These are phyloP conservation scores for Ophiostoma sp. DNA, from an alignment of 2,329 filamentous ascomycete species.

Conservation along the genomic window DNA sequence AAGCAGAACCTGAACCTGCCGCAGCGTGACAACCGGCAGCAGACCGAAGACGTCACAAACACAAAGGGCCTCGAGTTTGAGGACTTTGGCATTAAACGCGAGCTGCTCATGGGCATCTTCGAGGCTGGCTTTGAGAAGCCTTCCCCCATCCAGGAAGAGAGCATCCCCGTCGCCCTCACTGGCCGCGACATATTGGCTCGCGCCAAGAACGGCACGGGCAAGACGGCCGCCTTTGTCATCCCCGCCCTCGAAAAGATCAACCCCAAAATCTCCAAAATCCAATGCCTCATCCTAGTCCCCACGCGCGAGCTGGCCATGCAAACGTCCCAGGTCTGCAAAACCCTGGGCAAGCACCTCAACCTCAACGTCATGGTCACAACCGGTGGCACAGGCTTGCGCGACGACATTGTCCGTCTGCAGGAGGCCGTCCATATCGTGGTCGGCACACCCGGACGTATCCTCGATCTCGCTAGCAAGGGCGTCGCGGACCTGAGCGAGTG, in stretches of 20 bases:
- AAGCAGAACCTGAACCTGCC: conserved; percentile 72
- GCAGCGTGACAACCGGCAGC: conserved; percentile 71
- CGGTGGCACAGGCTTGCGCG: conserved; percentile 88
- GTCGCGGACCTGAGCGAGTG: conserved; percentile 96
- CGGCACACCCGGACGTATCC: conserved; percentile 92
- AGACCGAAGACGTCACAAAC: conserved; percentile 88
- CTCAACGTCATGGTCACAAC: conserved; percentile 99
- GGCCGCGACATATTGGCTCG: conserved; percentile 93
- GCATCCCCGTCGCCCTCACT: conserved; percentile 92
- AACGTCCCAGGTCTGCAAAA: conserved; percentile 99
- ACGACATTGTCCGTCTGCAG: conserved; percentile 93
- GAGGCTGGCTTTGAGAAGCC: conserved; percentile 99
- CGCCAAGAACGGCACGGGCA: conserved; percentile 98
- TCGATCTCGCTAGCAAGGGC: conserved; percentile 93
- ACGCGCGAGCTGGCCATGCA: conserved; percentile 96
- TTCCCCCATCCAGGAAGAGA: conserved; percentile 98
- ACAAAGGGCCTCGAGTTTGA: conserved; percentile 98
- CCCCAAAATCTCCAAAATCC: conserved; percentile 92
- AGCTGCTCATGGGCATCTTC: conserved; percentile 98
- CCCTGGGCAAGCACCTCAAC: conserved; percentile 91
- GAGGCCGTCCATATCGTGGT: conserved; percentile 97
- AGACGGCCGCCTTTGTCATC: conserved; percentile 97
- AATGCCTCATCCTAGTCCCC: conserved; percentile 93
- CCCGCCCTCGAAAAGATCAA: conserved; percentile 94
- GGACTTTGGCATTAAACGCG: conserved; percentile 91